Conservation (phyloP, 495 filamentous ascomycete species). For the Trichoderma erinaceum region DNA sequence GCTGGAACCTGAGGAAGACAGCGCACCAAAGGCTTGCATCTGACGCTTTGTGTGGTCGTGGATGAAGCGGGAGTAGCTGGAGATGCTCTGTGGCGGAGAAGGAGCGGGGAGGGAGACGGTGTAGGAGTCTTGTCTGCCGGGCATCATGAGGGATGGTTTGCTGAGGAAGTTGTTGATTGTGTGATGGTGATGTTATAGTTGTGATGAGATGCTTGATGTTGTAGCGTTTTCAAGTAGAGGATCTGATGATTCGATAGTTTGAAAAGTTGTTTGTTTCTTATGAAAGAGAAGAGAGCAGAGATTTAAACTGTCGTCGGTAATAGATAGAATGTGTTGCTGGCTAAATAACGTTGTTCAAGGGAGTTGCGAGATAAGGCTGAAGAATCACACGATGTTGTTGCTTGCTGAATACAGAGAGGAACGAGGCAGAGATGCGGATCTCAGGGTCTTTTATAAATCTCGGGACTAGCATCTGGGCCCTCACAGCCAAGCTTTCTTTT, state of each 20-base stretch:
- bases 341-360: neutral
- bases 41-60: conserved; percentile 47
- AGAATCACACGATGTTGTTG: neutral
- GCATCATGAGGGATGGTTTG: conserved; percentile 27
- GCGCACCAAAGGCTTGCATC: conserved; percentile 40
- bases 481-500: neutral
- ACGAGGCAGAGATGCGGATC: neutral
- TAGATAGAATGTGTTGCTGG: too few species aligned
- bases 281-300: too few species aligned
- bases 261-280: too few species aligned
- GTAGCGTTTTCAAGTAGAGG: too few species aligned
- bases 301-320: too few species aligned
- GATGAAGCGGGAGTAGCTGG: conserved; percentile 43
- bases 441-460: conserved; percentile 13
- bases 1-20: conserved; percentile 1
- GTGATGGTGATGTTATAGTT: neutral
- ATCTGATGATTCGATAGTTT: too few species aligned
- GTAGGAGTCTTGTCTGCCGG: conserved; percentile 26
- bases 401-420: neutral
- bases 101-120: conserved; percentile 30
- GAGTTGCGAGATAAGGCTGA: neutral
- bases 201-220: neutral
- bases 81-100: conserved; percentile 38
- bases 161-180: neutral
- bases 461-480: neutral